Percentiles rank a stretch among this genome's conserved stretches.
These are phyloP conservation scores for Corylus avellana DNA, from an alignment of 306 rosid species.

Conservation along the genomic window DNA sequence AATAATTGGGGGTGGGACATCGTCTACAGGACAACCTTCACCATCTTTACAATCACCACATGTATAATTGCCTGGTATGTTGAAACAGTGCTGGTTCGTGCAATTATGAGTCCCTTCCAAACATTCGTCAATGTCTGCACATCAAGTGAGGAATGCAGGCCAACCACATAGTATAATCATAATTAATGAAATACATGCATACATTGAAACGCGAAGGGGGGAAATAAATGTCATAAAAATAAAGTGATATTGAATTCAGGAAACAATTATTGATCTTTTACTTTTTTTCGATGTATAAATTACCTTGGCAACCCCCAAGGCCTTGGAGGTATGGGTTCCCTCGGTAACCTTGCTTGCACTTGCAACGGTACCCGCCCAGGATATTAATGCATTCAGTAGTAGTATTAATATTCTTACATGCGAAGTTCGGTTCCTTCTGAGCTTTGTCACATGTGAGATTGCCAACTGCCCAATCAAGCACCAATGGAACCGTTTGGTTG, in stretches of 20 bases:
- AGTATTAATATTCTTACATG: too few relatives aligned
- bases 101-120: not conserved
- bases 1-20: not conserved
- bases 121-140: conserved; percentile 14
- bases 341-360: conserved; percentile 28
- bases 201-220: too few relatives aligned
- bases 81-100: not conserved
- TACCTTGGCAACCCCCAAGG: not conserved
- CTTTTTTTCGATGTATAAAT: too few relatives aligned
- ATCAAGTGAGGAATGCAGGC: too few relatives aligned
- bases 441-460: conserved; percentile 10
- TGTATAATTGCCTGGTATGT: not conserved
- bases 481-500: not conserved
- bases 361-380: conserved; percentile 25
- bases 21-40: not conserved
- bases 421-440: too few relatives aligned
- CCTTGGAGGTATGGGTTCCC: conserved; percentile 36
- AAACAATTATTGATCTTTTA: too few relatives aligned
- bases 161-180: not conserved
- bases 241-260: too few relatives aligned
- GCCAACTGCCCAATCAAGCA: conserved; percentile 39
- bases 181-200: too few relatives aligned
- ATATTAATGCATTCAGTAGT: not conserved
- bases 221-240: too few relatives aligned
- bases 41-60: not conserved